phyloP scores from a whole-genome alignment of 2,329 filamentous ascomycete species.

The Cladosporium sp. region DNA sequence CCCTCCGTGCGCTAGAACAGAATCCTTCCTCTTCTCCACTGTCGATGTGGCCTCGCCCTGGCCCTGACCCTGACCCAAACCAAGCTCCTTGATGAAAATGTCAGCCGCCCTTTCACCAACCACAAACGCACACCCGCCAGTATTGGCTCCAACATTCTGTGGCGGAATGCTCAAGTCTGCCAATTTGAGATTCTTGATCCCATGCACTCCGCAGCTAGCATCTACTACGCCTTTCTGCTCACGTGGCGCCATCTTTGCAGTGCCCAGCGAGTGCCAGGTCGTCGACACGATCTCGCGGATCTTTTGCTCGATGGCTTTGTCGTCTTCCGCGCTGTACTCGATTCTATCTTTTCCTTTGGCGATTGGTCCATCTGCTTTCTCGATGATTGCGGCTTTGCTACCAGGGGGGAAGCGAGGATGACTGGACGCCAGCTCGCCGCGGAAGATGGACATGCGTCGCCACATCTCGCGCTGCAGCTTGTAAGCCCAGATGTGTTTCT shows the following conservation, averaged over 20 bases:
- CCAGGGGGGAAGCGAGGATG: constrained; percentile 37
- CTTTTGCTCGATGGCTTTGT: constrained; percentile 38
- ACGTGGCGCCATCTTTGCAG: constrained; percentile 37
- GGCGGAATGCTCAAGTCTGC: constrained; percentile 42
- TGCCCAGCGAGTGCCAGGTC: constrained; percentile 41
- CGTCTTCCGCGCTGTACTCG: constrained; percentile 36
- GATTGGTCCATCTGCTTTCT: constrained; percentile 29
- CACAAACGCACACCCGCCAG: constrained; percentile 43
- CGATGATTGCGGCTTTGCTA: constrained; percentile 42
- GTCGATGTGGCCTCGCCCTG: not conserved
- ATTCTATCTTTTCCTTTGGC: constrained; percentile 48
- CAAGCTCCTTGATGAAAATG: constrained; percentile 39
- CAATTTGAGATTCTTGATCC: constrained; percentile 38
- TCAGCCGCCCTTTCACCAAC: constrained; percentile 41
- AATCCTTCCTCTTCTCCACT: not conserved
- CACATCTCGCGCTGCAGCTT: constrained; percentile 61
- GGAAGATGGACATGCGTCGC: constrained; percentile 52
- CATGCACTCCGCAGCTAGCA: constrained; percentile 38
- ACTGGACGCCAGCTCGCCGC: constrained; percentile 35
- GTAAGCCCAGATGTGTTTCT: constrained; percentile 59
- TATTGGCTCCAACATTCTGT: constrained; percentile 44
- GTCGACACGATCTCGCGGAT: constrained; percentile 38
- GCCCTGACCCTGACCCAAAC: constrained; percentile 17
- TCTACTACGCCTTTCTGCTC: constrained; percentile 39
- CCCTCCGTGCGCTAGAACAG: not conserved